Conservation (phyloP, 345 rosid species). For the Cardiospermum halicacabum region DNA sequence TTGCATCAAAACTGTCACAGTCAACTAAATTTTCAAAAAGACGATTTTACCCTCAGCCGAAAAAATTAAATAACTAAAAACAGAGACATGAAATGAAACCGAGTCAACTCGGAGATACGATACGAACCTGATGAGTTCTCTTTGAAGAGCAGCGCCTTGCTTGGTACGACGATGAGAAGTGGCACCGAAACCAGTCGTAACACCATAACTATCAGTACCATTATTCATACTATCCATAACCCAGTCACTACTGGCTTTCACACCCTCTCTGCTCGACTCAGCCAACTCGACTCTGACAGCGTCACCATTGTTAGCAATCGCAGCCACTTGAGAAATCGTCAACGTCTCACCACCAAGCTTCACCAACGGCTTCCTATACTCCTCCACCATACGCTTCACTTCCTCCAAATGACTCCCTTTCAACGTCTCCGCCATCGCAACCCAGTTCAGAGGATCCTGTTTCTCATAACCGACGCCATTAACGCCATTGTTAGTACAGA, state of each 20-base stretch:
- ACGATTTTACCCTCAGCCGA: too few species aligned
- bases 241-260: slow-evolving; percentile 77
- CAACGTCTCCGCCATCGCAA: slow-evolving; percentile 52
- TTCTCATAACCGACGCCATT: slow-evolving; percentile 18
- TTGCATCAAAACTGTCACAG: too few species aligned
- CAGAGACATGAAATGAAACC: too few species aligned
- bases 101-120: neutral
- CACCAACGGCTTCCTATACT: slow-evolving; percentile 57
- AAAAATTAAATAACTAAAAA: too few species aligned
- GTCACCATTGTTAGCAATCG: slow-evolving; percentile 32
- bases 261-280: slow-evolving; percentile 55
- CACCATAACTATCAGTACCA: slow-evolving; percentile 75
- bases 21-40: too few species aligned
- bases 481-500: slow-evolving; percentile 19
- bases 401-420: slow-evolving; percentile 81
- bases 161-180: slow-evolving; percentile 69
- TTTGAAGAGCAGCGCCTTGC: slow-evolving; percentile 64
- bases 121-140: slow-evolving; percentile 64
- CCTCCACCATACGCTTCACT: slow-evolving; percentile 71
- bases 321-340: slow-evolving; percentile 78
- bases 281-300: slow-evolving; percentile 47
- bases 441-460: slow-evolving; percentile 64
- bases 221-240: slow-evolving; percentile 66
- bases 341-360: slow-evolving; percentile 69
- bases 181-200: slow-evolving; percentile 78